phyloP scores from a whole-genome alignment of 345 rosid genomes.

The Eucalyptus pauciflora region DNA sequence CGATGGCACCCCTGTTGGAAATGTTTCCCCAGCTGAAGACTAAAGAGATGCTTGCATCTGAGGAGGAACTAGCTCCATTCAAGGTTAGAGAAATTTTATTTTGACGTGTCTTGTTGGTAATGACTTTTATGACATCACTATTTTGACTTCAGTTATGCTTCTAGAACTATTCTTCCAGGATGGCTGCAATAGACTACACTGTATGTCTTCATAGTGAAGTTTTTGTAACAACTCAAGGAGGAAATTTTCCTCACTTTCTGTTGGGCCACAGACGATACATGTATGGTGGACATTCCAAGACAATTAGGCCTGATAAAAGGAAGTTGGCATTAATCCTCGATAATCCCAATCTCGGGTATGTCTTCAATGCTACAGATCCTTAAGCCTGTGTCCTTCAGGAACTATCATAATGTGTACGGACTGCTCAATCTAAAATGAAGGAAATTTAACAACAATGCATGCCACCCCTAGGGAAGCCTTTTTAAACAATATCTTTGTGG shows the following conservation, averaged over 20 bases:
- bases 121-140: not conserved
- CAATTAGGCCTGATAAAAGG: conserved; percentile 94
- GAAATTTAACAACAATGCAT: not conserved
- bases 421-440: not conserved
- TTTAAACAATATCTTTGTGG: not conserved
- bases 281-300: conserved; percentile 93
- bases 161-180: conserved; percentile 95
- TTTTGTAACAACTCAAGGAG: conserved; percentile 98
- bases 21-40: conserved; percentile 96
- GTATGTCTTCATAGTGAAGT: conserved; percentile 99
- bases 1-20: conserved; percentile 85
- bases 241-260: conserved; percentile 96
- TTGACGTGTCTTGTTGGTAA: not conserved
- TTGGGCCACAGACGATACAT: conserved; percentile 91
- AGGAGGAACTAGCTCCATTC: conserved; percentile 78
- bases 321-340: conserved; percentile 88
- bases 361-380: conserved; percentile 1
- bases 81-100: conserved; percentile 31
- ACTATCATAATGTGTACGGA: not conserved
- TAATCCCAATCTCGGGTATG: conserved; percentile 83
- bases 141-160: conserved; percentile 12
- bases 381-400: not conserved
- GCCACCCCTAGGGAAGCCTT: not conserved
- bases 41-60: conserved; percentile 80
- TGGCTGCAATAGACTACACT: conserved; percentile 99